Evolutionary conservation across 2,329 filamentous ascomycete genomes (phyloP), one percentile per base, ranked within the genome.

Genomic region (Aphanoascus verrucosus): DNA sequence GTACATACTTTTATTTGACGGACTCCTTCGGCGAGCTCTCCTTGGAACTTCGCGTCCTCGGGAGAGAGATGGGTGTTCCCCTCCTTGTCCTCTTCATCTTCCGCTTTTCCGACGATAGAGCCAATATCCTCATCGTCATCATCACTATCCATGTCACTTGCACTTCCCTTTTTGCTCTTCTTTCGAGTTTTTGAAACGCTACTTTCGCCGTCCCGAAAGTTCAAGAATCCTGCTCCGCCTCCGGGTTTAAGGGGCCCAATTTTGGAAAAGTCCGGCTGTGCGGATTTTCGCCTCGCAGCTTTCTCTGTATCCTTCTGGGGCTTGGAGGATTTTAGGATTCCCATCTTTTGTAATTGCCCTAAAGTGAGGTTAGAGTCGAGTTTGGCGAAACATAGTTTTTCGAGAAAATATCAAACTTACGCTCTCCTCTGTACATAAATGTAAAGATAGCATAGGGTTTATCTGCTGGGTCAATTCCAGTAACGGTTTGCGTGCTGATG

Each of bases 401-500:
- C 19, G 9, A 42, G 52, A 28, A n/a, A 14, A 34, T 32, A 5
- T 19, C 4, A 17, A 43, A 82, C 88, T 76, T 76, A 94, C 91
- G 85, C 67, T 95, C 87, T 67, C 93, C 93, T 57, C 93, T 82
- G 68, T 98, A 98, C 72, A 97, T 88, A 69, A 98, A 98, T 28
- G 94, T 97, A 69, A 98, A 98, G 7, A 87, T 85, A 3, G 93
- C 93, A 71, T 95, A 98, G 2, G 94, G 93, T 70, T 91, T 93
- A 58, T 97, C 91, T 17, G 90, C 89, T 0, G 89, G 88, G 68
- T 98, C 93, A 58, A 97, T 94, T 15, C 91, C 93, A 7, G 93
- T 97, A n/a, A 98, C 93, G 0, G 93, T 98, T 72, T 98, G 93
- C 2, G 93, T 98, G 65, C 90, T 97, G 65, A 98, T 98, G 1